Evolutionary conservation across 495 filamentous ascomycete species (phyloP), one percentile per base, ranked within the genome.

Genomic region (Penicillium ucsense): DNA sequence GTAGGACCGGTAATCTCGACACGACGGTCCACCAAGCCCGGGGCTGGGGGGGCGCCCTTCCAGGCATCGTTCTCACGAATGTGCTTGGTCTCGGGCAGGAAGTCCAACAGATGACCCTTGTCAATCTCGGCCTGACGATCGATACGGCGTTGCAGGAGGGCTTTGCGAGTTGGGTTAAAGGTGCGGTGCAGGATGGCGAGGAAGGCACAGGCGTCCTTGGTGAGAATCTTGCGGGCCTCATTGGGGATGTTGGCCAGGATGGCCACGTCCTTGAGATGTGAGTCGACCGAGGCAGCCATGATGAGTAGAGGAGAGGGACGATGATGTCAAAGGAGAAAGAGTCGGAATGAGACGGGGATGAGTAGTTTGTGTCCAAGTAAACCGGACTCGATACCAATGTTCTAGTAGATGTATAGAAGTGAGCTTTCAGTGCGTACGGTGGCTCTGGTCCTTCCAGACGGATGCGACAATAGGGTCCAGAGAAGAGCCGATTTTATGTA

Each of bases 1-100:
- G 92, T 97, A 0, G 92, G 92, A 2, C 92, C 92, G 9, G 92
- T 99, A 68, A 99, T 99, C 77, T 99, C 92, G n/a, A 95, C 89
- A 51, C 92, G 78, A 49, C 92, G 81, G 72, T 99, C 94, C 34
- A 96, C 83, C 35, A 99, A 74, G 38, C 92, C 92, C 0, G 92
- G 91, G 6, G 94, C 92, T 10, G 94, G 92, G 40, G 88, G 83
- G 31, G 92, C 90, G 50, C 89, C 94, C 74, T 83, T 89, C 92
- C 92, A 99, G 59, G 89, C 80, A 64, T 84, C 82, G 65, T 94
- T 85, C 57, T 96, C 91, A 55, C 92, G 88, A 69, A 99, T 92
- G 73, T 90, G 85, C 66, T 83, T 88, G 31, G 94, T 97, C 78
- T 97, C 88, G 52, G 90, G 87, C 33, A 97, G 81, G 75, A 99